These are phyloP conservation scores for Trypanosoma boissoni DNA, from an alignment of 208 protist genomes.

Conservation along the genomic window DNA sequence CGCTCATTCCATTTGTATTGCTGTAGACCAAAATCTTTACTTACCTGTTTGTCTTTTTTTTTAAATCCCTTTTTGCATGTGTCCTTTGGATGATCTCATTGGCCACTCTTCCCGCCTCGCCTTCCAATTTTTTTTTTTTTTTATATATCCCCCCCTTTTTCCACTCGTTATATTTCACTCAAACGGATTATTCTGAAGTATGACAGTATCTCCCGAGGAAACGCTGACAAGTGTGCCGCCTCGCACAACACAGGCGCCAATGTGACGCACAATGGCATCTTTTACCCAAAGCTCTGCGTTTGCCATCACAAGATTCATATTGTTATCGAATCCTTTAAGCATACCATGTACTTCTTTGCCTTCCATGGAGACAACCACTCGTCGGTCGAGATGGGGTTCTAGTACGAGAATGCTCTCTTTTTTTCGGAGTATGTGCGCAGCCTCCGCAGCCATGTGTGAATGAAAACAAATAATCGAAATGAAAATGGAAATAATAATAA, in stretches of 20 bases:
- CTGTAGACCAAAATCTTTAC: too few species aligned
- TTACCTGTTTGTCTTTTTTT: too few species aligned
- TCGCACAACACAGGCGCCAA: constrained; percentile 75
- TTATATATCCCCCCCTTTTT: too few species aligned
- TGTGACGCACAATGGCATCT: constrained; percentile 33
- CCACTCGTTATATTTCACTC: constrained; percentile 11
- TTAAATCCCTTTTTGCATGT: too few species aligned
- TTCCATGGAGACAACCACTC: constrained; percentile 51
- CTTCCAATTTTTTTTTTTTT: too few species aligned
- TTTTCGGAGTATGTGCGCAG: constrained; percentile 71
- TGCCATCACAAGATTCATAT: constrained; percentile 73
- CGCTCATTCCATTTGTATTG: too few species aligned
- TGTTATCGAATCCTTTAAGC: constrained; percentile 88
- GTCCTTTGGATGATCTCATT: too few species aligned
- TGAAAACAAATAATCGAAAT: too few species aligned
- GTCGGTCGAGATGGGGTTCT: constrained; percentile 75
- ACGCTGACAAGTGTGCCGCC: constrained; percentile 55
- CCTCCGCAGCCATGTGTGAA: constrained; percentile 67
- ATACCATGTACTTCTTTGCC: constrained; percentile 56
- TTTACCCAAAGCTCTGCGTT: constrained; percentile 65
- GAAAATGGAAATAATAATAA: too few species aligned
- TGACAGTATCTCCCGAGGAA: constrained; percentile 55
- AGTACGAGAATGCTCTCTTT: constrained; percentile 73
- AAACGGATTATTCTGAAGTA: constrained; percentile 48
- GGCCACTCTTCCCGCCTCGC: too few species aligned